phyloP scores from a whole-genome alignment of 345 rosid species.

The Rhodamnia argentea region DNA sequence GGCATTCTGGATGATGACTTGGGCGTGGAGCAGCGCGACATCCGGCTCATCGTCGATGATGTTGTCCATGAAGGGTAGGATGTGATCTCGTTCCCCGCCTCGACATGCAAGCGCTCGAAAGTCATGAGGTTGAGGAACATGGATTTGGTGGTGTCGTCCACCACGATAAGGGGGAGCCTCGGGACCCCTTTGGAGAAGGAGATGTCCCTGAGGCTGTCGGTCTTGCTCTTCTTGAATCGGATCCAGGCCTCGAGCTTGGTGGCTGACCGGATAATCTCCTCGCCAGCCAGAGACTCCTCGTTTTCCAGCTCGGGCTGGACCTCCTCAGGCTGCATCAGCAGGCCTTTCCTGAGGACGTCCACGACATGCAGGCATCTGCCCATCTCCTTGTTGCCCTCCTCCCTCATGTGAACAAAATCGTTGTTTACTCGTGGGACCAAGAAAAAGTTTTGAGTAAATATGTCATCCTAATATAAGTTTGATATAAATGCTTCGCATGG shows the following conservation, averaged over 20 bases:
- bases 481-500: too few species aligned
- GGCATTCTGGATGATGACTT: slow-evolving; percentile 32
- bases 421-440: too few species aligned
- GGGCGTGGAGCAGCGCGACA: slow-evolving; percentile 22
- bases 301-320: slow-evolving; percentile 15
- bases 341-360: neutral
- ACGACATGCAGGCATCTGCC: neutral
- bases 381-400: accelerated
- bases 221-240: neutral
- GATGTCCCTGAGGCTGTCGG: neutral
- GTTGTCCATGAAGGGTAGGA: slow-evolving; percentile 36
- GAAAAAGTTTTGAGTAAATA: too few species aligned
- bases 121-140: slow-evolving; percentile 2
- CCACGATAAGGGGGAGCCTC: neutral
- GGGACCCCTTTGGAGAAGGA: neutral
- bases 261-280: neutral
- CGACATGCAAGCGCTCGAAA: slow-evolving; percentile 12
- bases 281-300: slow-evolving; percentile 9
- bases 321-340: too few species aligned
- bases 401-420: too few species aligned
- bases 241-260: neutral
- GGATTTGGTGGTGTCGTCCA: slow-evolving; percentile 1
- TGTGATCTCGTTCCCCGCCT: slow-evolving; percentile 26
- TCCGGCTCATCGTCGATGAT: too few species aligned
- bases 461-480: too few species aligned